These are phyloP conservation scores for Fusarium udum DNA, from an alignment of 2,329 filamentous ascomycete genomes.

Conservation along the genomic window DNA sequence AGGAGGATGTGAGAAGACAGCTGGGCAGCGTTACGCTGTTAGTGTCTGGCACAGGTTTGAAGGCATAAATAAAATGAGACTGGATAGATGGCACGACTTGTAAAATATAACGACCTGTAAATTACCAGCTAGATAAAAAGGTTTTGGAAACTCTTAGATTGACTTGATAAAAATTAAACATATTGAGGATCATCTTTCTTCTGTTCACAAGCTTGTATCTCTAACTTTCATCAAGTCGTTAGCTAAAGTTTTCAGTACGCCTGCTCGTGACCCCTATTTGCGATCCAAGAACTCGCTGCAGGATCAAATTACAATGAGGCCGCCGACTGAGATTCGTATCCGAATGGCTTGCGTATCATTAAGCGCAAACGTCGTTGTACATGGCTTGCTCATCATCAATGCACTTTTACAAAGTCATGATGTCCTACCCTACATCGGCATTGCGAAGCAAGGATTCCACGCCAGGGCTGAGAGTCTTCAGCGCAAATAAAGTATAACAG, in stretches of 20 bases:
- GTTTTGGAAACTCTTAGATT: background rate
- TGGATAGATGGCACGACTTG: conserved; percentile 7
- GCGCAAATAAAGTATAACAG: background rate
- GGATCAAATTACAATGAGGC: background rate
- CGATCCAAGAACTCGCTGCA: fast-evolving
- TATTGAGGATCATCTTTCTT: too few species aligned
- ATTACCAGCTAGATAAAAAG: conserved; percentile 10
- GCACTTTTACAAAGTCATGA: background rate
- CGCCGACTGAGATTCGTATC: background rate
- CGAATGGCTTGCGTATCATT: background rate
- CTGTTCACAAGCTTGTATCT: fast-evolving
- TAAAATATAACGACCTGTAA: conserved; percentile 31
- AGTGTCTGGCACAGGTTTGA: conserved; percentile 67
- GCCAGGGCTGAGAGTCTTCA: background rate
- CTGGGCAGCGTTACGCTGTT: conserved; percentile 87
- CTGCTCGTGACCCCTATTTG: too few species aligned
- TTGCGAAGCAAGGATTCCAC: background rate
- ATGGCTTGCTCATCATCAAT: background rate
- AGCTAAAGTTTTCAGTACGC: too few species aligned
- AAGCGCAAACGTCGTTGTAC: background rate
- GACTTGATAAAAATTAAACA: background rate
- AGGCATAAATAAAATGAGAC: background rate
- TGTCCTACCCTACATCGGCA: conserved; percentile 7
- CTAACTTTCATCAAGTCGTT: background rate
- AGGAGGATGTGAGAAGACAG: conserved; percentile 87